phyloP scores from a whole-genome alignment of 2,329 filamentous ascomycete genomes.

The Aspergillus fructus region DNA sequence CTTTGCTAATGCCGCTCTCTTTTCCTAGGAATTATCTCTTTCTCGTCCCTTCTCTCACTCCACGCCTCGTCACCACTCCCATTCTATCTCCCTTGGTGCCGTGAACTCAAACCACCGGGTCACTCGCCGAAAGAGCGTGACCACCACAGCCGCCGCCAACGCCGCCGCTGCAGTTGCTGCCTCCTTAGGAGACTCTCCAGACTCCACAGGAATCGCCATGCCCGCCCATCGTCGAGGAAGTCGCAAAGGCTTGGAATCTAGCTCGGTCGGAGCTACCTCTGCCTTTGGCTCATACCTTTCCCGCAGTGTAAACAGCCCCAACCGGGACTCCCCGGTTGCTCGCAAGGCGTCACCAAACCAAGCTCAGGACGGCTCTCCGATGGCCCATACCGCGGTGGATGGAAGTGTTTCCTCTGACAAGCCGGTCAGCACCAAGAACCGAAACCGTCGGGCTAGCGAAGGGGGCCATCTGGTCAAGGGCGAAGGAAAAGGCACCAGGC shows the following conservation, averaged over 20 bases:
- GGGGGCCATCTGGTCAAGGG: slow-evolving; percentile 79
- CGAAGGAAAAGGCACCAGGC: slow-evolving; percentile 73
- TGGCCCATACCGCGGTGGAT: slow-evolving; percentile 34
- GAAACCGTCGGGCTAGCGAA: slow-evolving; percentile 72
- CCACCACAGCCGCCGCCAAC: slow-evolving; percentile 70
- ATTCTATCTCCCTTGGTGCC: slow-evolving; percentile 74
- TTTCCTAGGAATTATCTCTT: slow-evolving; percentile 47
- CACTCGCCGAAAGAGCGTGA: slow-evolving; percentile 90
- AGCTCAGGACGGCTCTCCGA: slow-evolving; percentile 23
- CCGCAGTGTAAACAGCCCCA: slow-evolving; percentile 38
- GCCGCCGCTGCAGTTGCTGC: slow-evolving; percentile 64
- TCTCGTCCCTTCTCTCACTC: slow-evolving; percentile 67
- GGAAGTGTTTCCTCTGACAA: slow-evolving; percentile 51
- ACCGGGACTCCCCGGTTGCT: slow-evolving; percentile 32
- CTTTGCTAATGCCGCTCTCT: slow-evolving; percentile 22
- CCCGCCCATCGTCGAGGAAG: slow-evolving; percentile 56
- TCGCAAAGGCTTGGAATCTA: slow-evolving; percentile 63
- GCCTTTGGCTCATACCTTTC: slow-evolving; percentile 45
- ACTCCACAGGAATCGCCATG: slow-evolving; percentile 60
- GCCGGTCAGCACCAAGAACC: slow-evolving; percentile 51
- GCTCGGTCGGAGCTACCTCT: slow-evolving; percentile 47
- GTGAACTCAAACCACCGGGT: slow-evolving; percentile 82
- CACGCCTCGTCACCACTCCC: slow-evolving; percentile 74
- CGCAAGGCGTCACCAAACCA: slow-evolving; percentile 41
- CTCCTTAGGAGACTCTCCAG: slow-evolving; percentile 63